These are phyloP conservation scores for Puccinia brachypodii DNA, from an alignment of 1,284 basidiomycete genomes.

Conservation along the genomic window DNA sequence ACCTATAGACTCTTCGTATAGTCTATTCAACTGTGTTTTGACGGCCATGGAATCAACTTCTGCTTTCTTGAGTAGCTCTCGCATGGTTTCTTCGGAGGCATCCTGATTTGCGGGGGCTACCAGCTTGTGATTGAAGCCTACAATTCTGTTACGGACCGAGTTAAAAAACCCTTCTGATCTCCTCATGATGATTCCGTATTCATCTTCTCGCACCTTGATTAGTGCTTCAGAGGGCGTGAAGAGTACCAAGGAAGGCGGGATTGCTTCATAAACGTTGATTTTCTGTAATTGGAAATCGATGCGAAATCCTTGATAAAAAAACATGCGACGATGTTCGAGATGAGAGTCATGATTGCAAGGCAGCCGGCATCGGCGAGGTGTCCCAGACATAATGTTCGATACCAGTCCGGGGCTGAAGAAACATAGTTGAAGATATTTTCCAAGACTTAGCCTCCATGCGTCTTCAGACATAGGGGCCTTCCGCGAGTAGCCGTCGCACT, in stretches of 20 bases:
- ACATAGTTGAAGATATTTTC: slow-evolving; percentile 86
- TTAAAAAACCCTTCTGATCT: slow-evolving; percentile 68
- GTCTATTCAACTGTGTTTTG: slow-evolving; percentile 52
- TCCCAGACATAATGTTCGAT: slow-evolving; percentile 9
- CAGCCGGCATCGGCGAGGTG: slow-evolving; percentile 8
- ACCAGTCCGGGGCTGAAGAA: slow-evolving; percentile 79
- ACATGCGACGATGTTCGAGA: slow-evolving; percentile 88
- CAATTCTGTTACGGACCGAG: slow-evolving; percentile 61
- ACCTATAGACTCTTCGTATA: slow-evolving; percentile 75
- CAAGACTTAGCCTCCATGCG: slow-evolving; percentile 70
- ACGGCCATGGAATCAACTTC: slow-evolving; percentile 33
- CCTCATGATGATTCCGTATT: slow-evolving; percentile 74
- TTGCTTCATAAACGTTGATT: slow-evolving; percentile 77
- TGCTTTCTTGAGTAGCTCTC: slow-evolving; percentile 68
- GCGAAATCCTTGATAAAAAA: slow-evolving; percentile 69
- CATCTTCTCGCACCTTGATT: slow-evolving; percentile 81
- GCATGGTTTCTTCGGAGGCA: slow-evolving; percentile 64
- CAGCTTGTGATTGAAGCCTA: slow-evolving; percentile 60
- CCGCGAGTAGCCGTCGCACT: slow-evolving; percentile 60
- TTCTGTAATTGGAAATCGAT: slow-evolving; percentile 86
- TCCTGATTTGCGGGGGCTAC: slow-evolving; percentile 44
- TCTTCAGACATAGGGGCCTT: slow-evolving; percentile 88
- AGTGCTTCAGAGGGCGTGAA: slow-evolving; percentile 80
- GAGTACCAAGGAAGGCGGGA: slow-evolving; percentile 84
- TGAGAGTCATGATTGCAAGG: slow-evolving; percentile 89